A percentile compares a stretch with the other conserved stretches of the same genome.
Evolutionary conservation across 768 basidiomycete species (phyloP).

Genomic region (Lactifluus pinguis): DNA sequence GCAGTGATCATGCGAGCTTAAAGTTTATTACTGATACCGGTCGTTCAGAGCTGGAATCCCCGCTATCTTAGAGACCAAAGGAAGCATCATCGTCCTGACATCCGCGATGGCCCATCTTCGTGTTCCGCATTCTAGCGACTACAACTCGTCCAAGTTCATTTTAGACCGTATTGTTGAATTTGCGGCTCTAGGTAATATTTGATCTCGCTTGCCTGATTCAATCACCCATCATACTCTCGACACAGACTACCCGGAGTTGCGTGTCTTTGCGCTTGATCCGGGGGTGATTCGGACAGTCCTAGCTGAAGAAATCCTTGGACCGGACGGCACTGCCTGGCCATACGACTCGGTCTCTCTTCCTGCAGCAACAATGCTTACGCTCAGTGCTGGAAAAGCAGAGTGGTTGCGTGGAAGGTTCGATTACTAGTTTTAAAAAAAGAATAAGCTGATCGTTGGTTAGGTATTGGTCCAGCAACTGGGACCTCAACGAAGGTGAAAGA

Average conservation of each 20-base stretch:
- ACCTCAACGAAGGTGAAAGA: not conserved
- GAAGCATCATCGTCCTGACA: not conserved
- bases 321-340: not conserved
- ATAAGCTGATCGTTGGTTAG: conserved; percentile 37
- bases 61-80: not conserved
- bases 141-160: not conserved
- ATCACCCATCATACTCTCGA: not conserved
- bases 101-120: conserved; percentile 2
- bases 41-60: not conserved
- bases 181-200: not conserved
- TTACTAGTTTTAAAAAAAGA: not conserved
- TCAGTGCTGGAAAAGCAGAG: conserved; percentile 8
- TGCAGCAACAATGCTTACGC: not conserved
- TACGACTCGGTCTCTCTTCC: not conserved
- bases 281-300: not conserved
- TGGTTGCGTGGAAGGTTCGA: conserved; percentile 10
- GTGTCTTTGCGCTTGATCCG: conserved; percentile 5
- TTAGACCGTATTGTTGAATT: conserved; percentile 6
- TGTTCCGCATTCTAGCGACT: not conserved
- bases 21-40: not conserved
- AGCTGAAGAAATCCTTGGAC: not conserved
- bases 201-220: too few relatives aligned
- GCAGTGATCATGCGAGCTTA: not conserved
- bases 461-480: conserved; percentile 24
- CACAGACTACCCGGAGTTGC: conserved; percentile 3